Evolutionary conservation across 2,329 filamentous ascomycete species (phyloP), one percentile per base, ranked within the genome.

Genomic region (Penicillium sp.): DNA sequence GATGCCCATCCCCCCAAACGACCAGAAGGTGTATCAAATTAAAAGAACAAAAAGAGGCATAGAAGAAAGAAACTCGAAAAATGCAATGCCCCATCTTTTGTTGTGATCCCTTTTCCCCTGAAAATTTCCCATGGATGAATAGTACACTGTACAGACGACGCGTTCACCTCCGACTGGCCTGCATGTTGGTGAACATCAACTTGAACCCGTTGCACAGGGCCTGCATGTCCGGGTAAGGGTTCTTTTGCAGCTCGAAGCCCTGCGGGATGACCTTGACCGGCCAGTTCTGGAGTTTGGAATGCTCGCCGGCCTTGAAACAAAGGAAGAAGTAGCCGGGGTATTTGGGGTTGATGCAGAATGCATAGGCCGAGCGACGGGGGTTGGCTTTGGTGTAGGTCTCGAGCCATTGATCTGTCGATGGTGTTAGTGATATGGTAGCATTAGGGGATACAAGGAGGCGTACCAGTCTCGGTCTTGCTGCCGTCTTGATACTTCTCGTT

Each of bases 131-230:
- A 54, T 55, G 42, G 40, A 47, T 18, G 33, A 28, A 63, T 63
- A 55, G 54, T 62, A 63, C 54, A 61, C 58, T 63, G 47, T 63
- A 57, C 55, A 66, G 27, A 47, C 39, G 41, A 22, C 31, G 38
- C 47, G 44, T 61, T 58, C 64, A 63, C 40, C 68, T 60, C 56
- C 63, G 66, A 13, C 63, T 59, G 30, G 63, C 67, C 61, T 78
- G 74, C 80, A 87, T 79, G 71, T 86, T 88, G 54, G 79, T 79
- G 69, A 91, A 91, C 48, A 92, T 79, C 66, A 92, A 74, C 80
- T 97, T 97, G 80, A 97, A 97, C 5, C 92, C 94, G 74, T 99
- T 99, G 79, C 92, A 96, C 57, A 99, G 78, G 44, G 91, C 90
- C 61, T 88, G 83, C 89, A 97, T 96, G 65, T 97, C 92, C 0